Conservation (phyloP, 2,329 filamentous ascomycete species). For the Metarhizium brunneum region DNA sequence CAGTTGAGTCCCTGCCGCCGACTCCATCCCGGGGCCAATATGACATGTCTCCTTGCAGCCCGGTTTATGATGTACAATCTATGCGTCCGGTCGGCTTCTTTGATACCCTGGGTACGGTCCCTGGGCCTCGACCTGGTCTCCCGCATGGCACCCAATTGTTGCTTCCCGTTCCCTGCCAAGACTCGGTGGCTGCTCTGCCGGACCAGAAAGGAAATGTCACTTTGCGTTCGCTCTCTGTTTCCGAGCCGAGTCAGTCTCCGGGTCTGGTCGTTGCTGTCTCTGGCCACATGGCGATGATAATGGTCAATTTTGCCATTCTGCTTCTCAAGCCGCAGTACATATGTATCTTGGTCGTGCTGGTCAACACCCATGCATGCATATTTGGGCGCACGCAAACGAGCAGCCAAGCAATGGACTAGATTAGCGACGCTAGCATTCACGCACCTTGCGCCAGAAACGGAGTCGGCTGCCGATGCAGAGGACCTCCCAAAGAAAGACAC, state of each 20-base stretch:
- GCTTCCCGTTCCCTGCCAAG: background rate
- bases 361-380: too few relatives aligned
- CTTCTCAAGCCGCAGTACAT: too few relatives aligned
- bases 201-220: background rate
- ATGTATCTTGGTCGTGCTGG: too few relatives aligned
- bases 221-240: background rate
- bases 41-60: background rate
- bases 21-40: background rate
- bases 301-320: background rate
- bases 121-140: background rate
- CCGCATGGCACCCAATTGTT: background rate
- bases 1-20: constrained; percentile 1
- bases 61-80: background rate
- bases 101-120: background rate
- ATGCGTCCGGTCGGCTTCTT: background rate
- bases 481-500: too few relatives aligned
- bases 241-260: background rate
- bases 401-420: too few relatives aligned
- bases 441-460: too few relatives aligned
- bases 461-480: too few relatives aligned
- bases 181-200: background rate
- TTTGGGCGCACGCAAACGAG: too few relatives aligned
- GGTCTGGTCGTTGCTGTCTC: background rate
- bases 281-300: background rate
- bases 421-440: too few relatives aligned